These are phyloP conservation scores for Saccharomyces jurei DNA, from an alignment of 805 yeast species.

Conservation along the genomic window DNA sequence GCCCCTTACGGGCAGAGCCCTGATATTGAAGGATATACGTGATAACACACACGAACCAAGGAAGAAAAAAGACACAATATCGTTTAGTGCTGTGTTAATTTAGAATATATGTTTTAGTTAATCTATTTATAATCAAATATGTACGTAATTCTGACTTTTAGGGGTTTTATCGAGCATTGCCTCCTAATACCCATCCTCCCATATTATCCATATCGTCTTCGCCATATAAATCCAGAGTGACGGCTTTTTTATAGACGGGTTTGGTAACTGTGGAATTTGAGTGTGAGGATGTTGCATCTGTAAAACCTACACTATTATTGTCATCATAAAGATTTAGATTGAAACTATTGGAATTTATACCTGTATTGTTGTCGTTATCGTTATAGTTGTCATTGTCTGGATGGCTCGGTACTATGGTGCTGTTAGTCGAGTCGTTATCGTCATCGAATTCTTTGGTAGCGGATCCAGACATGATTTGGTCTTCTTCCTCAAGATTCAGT, in stretches of 20 bases:
- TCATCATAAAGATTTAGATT: constrained; percentile 8
- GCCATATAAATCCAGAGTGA: constrained; percentile 27
- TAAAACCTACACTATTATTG: not conserved
- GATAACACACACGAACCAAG: not conserved
- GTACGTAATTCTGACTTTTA: not conserved
- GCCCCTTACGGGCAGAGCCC: not conserved
- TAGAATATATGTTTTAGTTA: not conserved
- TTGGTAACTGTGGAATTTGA: constrained; percentile 5
- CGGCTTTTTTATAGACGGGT: constrained; percentile 22
- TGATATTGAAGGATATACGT: not conserved
- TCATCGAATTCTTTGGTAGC: constrained; percentile 1
- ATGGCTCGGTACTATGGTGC: not conserved
- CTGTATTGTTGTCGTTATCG: constrained; percentile 1
- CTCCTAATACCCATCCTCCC: constrained; percentile 28
- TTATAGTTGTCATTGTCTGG: not conserved
- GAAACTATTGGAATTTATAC: not conserved
- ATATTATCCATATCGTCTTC: constrained; percentile 16
- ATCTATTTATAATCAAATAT: not conserved
- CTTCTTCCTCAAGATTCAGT: constrained; percentile 24
- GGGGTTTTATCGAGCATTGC: constrained; percentile 14
- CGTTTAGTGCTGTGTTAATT: not conserved
- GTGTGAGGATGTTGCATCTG: not conserved
- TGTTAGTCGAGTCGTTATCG: constrained; percentile 1
- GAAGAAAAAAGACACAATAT: not conserved
- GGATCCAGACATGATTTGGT: constrained; percentile 24